Base-by-base conservation (phyloP, 2,329 filamentous ascomycete genomes). In the Catunica adiposa region DNA sequence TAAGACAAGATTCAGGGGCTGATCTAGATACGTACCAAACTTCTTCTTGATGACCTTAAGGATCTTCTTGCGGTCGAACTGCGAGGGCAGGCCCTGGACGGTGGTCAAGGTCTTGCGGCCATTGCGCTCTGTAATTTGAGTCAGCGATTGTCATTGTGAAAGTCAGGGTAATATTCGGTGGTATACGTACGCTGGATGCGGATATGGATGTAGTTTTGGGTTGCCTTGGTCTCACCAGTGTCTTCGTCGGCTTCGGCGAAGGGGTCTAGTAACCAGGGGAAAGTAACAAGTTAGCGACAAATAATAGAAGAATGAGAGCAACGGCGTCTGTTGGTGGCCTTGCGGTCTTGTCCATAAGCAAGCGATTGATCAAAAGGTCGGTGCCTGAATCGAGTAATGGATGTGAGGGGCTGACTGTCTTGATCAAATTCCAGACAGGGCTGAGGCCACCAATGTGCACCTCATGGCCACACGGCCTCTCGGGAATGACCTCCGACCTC, bases 171-270 rank as follows among this genome's bases (percentile, higher is more conserved):
- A 47, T 53, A 56, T 51, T 46, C 23, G 47, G 8, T 46, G 55
- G 51, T 25, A 54, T 14, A 82, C 85, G 68, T 83, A 97, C 90
- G 92, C 72, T 98, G 92, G 71, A 97, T 97, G 74, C 92, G 89
- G 74, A 98, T 97, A 77, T 97, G 92, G 72, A 97, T 95, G 73
- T 96, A 95, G 75, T 94, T 94, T 76, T 94, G 87, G 71, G 86
- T 83, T 79, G 92, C 86, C 76, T 92, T 92, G 71, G 82, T 84
- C 76, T 94, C 86, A 79, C 89, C 89, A 73, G 85, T 89, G 73
- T 94, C 89, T 84, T 96, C 90, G 87, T 96, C 92, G 82, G 89
- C 92, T 87, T 97, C 92, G 84, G 92, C 92, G 88, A 98, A 98
- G 85, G 92, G 92, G 84, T 98, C 92, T 96, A 69, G 65, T 25